Percentiles rank a stretch among this genome's conserved stretches.
phyloP scores from a whole-genome alignment of 495 filamentous ascomycete species.

The Xylaria curta region DNA sequence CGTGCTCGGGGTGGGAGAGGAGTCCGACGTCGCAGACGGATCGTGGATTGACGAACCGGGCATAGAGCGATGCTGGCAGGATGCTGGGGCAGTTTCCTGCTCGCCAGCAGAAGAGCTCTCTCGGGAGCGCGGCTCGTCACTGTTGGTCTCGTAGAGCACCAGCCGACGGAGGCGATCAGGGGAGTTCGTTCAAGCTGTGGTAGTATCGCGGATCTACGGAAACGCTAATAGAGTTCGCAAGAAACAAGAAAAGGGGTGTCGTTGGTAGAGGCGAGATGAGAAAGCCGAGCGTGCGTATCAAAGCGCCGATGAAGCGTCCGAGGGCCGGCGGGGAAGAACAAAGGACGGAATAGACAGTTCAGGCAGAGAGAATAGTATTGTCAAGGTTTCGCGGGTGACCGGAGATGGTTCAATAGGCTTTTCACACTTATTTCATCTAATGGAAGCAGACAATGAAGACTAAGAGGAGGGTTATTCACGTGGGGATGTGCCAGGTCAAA shows the following conservation, averaged over 20 bases:
- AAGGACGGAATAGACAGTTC: conserved; percentile 18
- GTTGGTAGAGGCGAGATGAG: conserved; percentile 9
- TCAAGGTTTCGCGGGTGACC: conserved; percentile 16
- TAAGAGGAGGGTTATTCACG: conserved; percentile 11
- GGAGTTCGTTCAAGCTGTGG: background rate
- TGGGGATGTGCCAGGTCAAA: conserved; percentile 7
- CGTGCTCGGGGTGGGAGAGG: conserved; percentile 38
- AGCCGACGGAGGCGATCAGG: conserved; percentile 3
- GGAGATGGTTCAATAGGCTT: conserved; percentile 8
- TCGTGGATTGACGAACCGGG: conserved; percentile 52
- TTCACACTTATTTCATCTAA: conserved; percentile 13
- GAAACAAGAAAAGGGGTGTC: background rate
- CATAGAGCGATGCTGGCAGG: conserved; percentile 49
- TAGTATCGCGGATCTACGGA: conserved; percentile 6
- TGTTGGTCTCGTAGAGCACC: conserved; percentile 28
- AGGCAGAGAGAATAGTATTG: conserved; percentile 29
- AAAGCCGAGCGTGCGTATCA: conserved; percentile 18
- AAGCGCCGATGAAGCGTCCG: conserved; percentile 11
- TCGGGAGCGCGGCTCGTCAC: conserved; percentile 33
- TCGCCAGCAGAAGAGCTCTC: conserved; percentile 44
- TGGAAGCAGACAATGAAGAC: conserved; percentile 5
- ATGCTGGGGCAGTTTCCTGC: conserved; percentile 49
- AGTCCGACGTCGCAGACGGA: conserved; percentile 38
- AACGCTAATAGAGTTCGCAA: background rate
- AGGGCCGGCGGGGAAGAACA: conserved; percentile 23